Conservation (phyloP, 2,329 filamentous ascomycete species). For the Cordyceps tenuipes region DNA sequence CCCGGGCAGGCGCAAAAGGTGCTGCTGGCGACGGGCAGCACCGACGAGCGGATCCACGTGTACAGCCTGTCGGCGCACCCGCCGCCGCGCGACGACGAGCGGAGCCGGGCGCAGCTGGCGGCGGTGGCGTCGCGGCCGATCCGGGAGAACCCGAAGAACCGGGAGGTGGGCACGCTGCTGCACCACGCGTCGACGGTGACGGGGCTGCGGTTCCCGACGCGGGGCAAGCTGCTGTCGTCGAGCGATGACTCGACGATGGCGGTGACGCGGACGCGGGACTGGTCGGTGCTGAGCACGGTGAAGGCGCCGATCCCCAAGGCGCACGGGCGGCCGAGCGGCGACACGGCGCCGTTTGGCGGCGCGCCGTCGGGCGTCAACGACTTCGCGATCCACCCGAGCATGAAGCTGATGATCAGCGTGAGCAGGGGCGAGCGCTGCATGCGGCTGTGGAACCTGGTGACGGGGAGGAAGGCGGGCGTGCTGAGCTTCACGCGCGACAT, state of each 20-base stretch:
- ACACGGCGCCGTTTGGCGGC: conserved; percentile 75
- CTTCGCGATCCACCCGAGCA: conserved; percentile 90
- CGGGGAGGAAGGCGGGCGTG: conserved; percentile 89
- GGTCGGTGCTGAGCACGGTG: conserved; percentile 78
- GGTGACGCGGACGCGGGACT: conserved; percentile 80
- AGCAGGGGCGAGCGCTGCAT: conserved; percentile 84
- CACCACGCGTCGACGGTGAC: conserved; percentile 83
- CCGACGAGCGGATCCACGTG: conserved; percentile 90
- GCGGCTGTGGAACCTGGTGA: conserved; percentile 93
- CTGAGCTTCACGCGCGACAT: conserved; percentile 72
- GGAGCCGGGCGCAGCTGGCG: conserved; percentile 50
- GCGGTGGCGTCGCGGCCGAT: conserved; percentile 64
- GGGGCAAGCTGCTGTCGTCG: conserved; percentile 78
- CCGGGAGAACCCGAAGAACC: conserved; percentile 76
- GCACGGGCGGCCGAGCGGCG: conserved; percentile 73
- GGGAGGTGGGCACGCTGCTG: conserved; percentile 76
- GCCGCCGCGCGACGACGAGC: conserved; percentile 37
- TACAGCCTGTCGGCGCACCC: conserved; percentile 76
- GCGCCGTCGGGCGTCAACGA: conserved; percentile 86
- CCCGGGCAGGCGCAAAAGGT: conserved; percentile 67
- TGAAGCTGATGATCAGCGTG: conserved; percentile 94
- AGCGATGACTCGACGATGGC: conserved; percentile 89
- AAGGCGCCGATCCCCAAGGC: conserved; percentile 80
- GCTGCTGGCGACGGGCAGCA: conserved; percentile 82
- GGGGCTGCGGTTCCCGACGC: conserved; percentile 69